Base-by-base conservation (phyloP, 306 rosid species). In the Alnus rubra region DNA sequence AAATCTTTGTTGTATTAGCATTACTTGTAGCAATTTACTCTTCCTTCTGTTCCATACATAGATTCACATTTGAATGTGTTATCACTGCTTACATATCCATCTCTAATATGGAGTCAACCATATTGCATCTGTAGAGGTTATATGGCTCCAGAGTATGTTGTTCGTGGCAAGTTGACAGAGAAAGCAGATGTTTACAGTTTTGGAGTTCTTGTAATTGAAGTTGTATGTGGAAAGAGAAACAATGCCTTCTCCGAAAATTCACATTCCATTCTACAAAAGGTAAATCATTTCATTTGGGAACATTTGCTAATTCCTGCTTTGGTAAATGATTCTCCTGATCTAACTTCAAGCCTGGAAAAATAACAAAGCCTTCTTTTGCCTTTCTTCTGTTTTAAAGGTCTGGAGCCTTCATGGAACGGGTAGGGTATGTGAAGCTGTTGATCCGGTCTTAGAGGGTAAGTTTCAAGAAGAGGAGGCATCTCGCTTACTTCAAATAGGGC, bases 181-280 rank as follows among this genome's bases (percentile, higher is more conserved):
- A 92, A 92, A 82, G 97, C 95, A 8, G 97, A 92, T 53, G 87
- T 90, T 42, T 92, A 88, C 69, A 90, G 97, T 75, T 92, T 90
- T 44, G 97, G 97, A 70, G 89, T 90, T 69, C 69, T 90, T 28
- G 76, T 88, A 42, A 74, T 87, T 55, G 97, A 92, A 88, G 76
- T 90, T 28, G 74, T 90, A 16, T 72, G 88, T 9, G 95, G 95
- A 82, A 90, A 81, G 74, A 88, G 78, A 77, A 90, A 79, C 74
- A 88, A 69, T 50, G 70, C 73, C 62, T 80, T 75, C 75, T 33
- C 63, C 47, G 62, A 76, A 73, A 72, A 72, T 76, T 55, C 80
- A 44, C 37, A 59, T 69, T 80, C 88, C 13, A 60, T 88, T 64
- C 74, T 88, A n/a, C 80, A 85, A 60, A 77, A 31, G 87, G 91